phyloP scores from a whole-genome alignment of 495 filamentous ascomycete genomes.

The Xylaria cubensis region DNA sequence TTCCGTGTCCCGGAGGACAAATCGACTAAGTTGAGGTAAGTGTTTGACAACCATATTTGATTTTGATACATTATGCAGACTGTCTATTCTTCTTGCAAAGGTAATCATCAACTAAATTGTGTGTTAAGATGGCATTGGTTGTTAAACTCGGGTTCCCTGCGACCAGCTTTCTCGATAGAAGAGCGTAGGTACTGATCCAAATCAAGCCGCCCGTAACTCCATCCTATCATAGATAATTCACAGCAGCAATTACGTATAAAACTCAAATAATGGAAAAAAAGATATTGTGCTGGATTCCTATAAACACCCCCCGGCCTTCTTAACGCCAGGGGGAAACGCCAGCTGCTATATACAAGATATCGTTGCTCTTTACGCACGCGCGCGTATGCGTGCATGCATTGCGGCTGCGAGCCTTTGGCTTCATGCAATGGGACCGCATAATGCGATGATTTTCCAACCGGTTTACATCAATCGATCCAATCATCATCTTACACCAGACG shows the following conservation, averaged over 20 bases:
- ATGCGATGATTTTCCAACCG: slow-evolving; percentile 7
- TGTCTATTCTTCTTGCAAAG: not conserved
- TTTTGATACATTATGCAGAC: not conserved
- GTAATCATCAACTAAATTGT: not conserved
- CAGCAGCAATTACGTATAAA: not conserved
- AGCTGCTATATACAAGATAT: slow-evolving; percentile 22
- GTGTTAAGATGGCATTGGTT: not conserved
- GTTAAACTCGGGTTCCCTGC: not conserved
- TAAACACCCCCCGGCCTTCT: not conserved
- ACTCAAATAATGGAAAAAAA: not conserved
- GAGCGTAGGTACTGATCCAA: not conserved
- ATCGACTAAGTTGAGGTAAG: not conserved
- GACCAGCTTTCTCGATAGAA: not conserved
- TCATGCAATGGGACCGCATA: not conserved
- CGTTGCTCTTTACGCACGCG: not conserved
- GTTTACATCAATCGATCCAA: not conserved
- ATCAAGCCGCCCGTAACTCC: not conserved
- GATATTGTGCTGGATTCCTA: not conserved
- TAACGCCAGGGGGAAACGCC: not conserved
- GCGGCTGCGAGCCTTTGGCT: not conserved
- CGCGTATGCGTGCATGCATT: not conserved
- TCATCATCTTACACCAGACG: not conserved
- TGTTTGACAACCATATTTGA: not conserved
- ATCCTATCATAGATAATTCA: not conserved
- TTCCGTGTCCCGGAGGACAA: not conserved